These are phyloP conservation scores for Neckera pumila DNA, from an alignment of 225 moss, liverwort and hornwort genomes.

Conservation along the genomic window DNA sequence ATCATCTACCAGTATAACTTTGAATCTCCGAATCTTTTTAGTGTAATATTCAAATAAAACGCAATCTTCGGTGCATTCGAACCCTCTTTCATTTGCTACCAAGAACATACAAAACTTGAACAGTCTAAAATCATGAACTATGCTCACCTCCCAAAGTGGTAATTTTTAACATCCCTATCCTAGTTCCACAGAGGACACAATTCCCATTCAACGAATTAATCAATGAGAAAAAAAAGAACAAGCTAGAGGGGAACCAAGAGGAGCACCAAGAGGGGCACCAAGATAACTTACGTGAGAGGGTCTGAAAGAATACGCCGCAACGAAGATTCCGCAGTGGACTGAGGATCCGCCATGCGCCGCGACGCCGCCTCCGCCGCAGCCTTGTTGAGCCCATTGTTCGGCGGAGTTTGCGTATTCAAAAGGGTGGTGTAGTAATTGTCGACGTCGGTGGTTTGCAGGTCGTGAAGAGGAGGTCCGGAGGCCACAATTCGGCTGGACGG, in stretches of 20 bases:
- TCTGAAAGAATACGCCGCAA: constrained; percentile 86
- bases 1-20: not conserved
- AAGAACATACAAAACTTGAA: not conserved
- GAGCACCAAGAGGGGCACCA: not conserved
- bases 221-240: not conserved
- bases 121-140: not conserved
- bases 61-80: not conserved
- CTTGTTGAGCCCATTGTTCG: constrained; percentile 51
- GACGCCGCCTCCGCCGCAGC: constrained; percentile 34
- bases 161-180: not conserved
- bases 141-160: not conserved
- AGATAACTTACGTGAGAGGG: constrained; percentile 61
- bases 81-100: not conserved
- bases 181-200: not conserved
- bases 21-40: not conserved
- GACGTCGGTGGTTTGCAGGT: constrained; percentile 59
- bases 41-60: not conserved
- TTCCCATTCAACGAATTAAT: not conserved
- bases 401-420: constrained; percentile 54
- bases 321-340: constrained; percentile 48
- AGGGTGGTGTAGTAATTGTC: constrained; percentile 91
- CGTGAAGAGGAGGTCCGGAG: constrained; percentile 48
- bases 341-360: constrained; percentile 60
- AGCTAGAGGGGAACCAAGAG: not conserved
- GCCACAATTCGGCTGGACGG: constrained; percentile 20